A percentile compares a stretch with the other conserved stretches of the same genome.
Evolutionary conservation across 805 yeast species (phyloP).

Genomic region (Schizosaccharomyces lindneri): DNA sequence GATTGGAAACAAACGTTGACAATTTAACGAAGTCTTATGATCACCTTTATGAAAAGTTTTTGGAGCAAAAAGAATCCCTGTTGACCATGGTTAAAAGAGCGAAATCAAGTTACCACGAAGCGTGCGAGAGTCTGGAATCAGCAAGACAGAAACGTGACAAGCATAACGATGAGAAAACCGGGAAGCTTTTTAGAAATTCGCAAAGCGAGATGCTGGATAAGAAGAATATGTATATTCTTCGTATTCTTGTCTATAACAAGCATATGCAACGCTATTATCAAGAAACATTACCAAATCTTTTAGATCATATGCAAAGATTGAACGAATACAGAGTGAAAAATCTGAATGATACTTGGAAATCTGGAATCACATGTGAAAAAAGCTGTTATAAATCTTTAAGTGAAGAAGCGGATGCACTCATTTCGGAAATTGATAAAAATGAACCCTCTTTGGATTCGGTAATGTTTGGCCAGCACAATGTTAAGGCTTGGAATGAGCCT

Average conservation of each 20-base stretch:
- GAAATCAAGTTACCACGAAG: slow-evolving; percentile 55
- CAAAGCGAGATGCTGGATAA: slow-evolving; percentile 50
- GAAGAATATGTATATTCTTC: slow-evolving; percentile 64
- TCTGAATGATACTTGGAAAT: slow-evolving; percentile 40
- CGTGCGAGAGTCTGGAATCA: slow-evolving; percentile 58
- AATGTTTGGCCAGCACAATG: slow-evolving; percentile 81
- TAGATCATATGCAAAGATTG: slow-evolving; percentile 60
- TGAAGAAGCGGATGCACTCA: slow-evolving; percentile 24
- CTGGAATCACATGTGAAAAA: slow-evolving; percentile 39
- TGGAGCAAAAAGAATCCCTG: slow-evolving; percentile 20
- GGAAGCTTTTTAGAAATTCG: slow-evolving; percentile 6
- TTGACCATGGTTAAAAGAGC: slow-evolving; percentile 36
- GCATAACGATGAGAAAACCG: slow-evolving; percentile 15
- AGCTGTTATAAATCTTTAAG: slow-evolving; percentile 21
- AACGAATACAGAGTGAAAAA: slow-evolving; percentile 55
- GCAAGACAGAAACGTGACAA: slow-evolving; percentile 54
- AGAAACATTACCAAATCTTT: slow-evolving; percentile 76
- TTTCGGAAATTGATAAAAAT: slow-evolving; percentile 39
- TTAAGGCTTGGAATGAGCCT: slow-evolving; percentile 58
- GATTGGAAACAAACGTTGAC: slow-evolving; percentile 28
- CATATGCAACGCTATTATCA: slow-evolving; percentile 77
- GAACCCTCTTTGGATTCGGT: slow-evolving; percentile 51
- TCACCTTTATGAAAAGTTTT: slow-evolving; percentile 33
- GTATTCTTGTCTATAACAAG: slow-evolving; percentile 65
- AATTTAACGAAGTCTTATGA: slow-evolving; percentile 28